These are phyloP conservation scores for Eutrema salsugineum DNA, from an alignment of 441 rosid genomes.

Conservation along the genomic window DNA sequence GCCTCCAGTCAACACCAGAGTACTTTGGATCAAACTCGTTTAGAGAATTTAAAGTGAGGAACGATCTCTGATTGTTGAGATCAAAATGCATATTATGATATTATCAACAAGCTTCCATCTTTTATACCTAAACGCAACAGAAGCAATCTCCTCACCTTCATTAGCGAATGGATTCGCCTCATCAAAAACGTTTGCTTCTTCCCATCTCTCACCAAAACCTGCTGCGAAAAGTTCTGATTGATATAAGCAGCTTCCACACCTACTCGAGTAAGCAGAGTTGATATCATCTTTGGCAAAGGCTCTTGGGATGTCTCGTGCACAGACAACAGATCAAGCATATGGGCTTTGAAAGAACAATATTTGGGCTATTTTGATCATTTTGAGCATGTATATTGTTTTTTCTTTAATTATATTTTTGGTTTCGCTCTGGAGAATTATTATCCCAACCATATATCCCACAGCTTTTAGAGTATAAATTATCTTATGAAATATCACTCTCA, in stretches of 20 bases:
- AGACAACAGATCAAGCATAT: slow-evolving; percentile 62
- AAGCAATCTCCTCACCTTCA: slow-evolving; percentile 87
- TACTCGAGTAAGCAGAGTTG: slow-evolving; percentile 70
- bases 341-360: background rate
- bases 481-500: slow-evolving; percentile 10
- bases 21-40: slow-evolving; percentile 92
- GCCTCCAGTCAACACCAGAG: slow-evolving; percentile 97
- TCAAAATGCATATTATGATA: slow-evolving; percentile 68
- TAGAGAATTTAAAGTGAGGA: slow-evolving; percentile 80
- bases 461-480: background rate
- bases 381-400: no score
- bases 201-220: slow-evolving; percentile 79
- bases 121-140: slow-evolving; percentile 83
- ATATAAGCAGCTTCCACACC: slow-evolving; percentile 86
- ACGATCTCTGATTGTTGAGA: slow-evolving; percentile 66
- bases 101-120: slow-evolving; percentile 87
- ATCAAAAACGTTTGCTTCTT: slow-evolving; percentile 72
- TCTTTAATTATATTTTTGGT: no score
- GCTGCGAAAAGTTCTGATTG: slow-evolving; percentile 89
- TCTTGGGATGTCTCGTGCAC: slow-evolving; percentile 91
- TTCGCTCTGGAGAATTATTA: background rate
- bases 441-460: background rate
- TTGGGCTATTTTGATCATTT: no score
- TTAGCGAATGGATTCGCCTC: slow-evolving; percentile 86
- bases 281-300: slow-evolving; percentile 86